Evolutionary conservation across 805 yeast genomes (phyloP).

Genomic region (Saccharomyces eubayanus): DNA sequence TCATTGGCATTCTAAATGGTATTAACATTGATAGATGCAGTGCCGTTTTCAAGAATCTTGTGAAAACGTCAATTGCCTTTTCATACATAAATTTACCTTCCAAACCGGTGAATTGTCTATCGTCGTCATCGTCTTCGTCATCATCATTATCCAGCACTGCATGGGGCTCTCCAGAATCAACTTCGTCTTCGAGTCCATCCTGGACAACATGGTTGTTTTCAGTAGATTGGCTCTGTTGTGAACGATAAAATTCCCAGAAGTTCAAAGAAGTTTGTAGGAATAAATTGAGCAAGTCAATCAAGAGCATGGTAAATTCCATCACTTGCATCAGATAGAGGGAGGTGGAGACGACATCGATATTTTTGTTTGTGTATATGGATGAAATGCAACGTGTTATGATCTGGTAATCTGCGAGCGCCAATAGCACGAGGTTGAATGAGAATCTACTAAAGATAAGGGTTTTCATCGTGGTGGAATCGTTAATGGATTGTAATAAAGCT

Average conservation of each 20-base stretch:
- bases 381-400: slow-evolving; percentile 50
- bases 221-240: slow-evolving; percentile 3
- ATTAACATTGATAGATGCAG: slow-evolving; percentile 41
- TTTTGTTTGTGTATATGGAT: slow-evolving; percentile 29
- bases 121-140: slow-evolving; percentile 43
- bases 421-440: slow-evolving; percentile 37
- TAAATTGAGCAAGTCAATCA: slow-evolving; percentile 40
- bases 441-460: slow-evolving; percentile 30
- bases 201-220: slow-evolving; percentile 3
- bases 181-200: slow-evolving; percentile 3
- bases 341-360: slow-evolving; percentile 33
- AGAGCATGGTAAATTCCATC: slow-evolving; percentile 62
- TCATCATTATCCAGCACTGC: slow-evolving; percentile 6
- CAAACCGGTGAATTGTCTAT: slow-evolving; percentile 38
- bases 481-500: slow-evolving; percentile 38
- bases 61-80: slow-evolving; percentile 47
- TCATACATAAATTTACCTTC: slow-evolving; percentile 56
- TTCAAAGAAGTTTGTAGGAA: slow-evolving; percentile 28
- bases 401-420: slow-evolving; percentile 43
- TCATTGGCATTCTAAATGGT: slow-evolving; percentile 38
- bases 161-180: not conserved
- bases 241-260: slow-evolving; percentile 41
- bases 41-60: slow-evolving; percentile 41
- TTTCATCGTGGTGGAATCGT: slow-evolving; percentile 27
- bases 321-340: slow-evolving; percentile 60